Base-by-base conservation (phyloP, 768 basidiomycete genomes). In the Suillus paluster region DNA sequence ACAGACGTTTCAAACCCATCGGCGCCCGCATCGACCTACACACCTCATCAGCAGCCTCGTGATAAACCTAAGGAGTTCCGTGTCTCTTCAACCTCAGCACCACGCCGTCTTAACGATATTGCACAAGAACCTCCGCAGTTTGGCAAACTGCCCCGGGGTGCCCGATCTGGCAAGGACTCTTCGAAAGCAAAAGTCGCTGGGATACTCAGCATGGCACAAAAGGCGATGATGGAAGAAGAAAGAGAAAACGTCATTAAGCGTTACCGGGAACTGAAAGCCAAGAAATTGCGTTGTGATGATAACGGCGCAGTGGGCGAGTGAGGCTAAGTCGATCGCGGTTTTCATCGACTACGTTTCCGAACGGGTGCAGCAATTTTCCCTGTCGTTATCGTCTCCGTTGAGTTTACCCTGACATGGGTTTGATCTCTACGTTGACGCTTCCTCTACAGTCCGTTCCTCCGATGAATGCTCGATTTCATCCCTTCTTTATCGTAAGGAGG, bases 161-260 rank as follows among this genome's bases (percentile, higher is more conserved):
- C 75, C 15, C 70, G 70, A 58, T 60, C 64, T 14, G 66, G 64
- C 2, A 64, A 62, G 64, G 67, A 49, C 53, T 68, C 56, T 55
- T 61, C 68, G 68, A 62, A 77, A 79, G 68, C 70, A 64, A 42
- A 76, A 83, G 11, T 57, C 17, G 57, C 62, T 45, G 82, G 81
- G 3, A 81, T 90, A 9, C 66, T 93, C 34, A 89, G 88, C 33
- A 87, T 92, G 83, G 86, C 88, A 15, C 90, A 92, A 77, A 87
- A 85, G 70, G 80, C 80, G 7, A 86, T 91, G 86, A 86, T 94
- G 84, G 90, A 90, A 68, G 79, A 80, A 57, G 91, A 93, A 72
- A 81, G 92, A 64, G 87, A 90, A 67, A 87, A 83, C 63, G 90
- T 77, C 23, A 87, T 94, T 62, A 75, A 73, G 68, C 80, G 82